Evolutionary conservation across 345 rosid genomes (phyloP), one percentile per base, ranked within the genome.

Genomic region (Sapria himalayana): DNA sequence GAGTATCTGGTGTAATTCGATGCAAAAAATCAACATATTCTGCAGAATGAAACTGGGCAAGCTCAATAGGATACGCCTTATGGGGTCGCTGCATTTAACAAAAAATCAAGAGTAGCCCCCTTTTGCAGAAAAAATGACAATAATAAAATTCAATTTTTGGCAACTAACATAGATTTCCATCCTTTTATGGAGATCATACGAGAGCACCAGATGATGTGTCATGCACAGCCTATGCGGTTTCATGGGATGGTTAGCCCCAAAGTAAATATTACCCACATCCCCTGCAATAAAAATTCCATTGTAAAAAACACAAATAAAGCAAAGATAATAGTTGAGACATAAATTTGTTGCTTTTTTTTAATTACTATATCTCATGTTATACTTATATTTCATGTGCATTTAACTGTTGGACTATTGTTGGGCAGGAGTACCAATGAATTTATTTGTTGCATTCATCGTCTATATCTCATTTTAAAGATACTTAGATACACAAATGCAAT

Each of bases 211-310:
- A 70, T 91, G 99, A 57, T 84, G 99, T 1, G 95, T 84, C 95
- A 91, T 84, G 48, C 99, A 84, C 33, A 80, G 85, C 56, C 99
- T 62, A 57, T 91, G 95, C 1, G 95, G 99, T 50, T 84, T 80
- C 99, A 84, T 84, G 1, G 95, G 99, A 65, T 89, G 99, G 54
- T 91, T 75, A 0, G 95, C 93, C 9, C 95, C 93, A 64, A 91
- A 91, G 58, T 77, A 91, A 14, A 91, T 95, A 8, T 59, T 77
- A 17, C 95, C 99, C 46, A 74, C 99, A 35, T 91, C 93, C 41
- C 99, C 95, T 91, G 74, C 60, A 34, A 63, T 3, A 51, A 12
- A 9, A 2, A n/a, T 3, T 14, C 27, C n/a, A n/a, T n/a, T n/a
- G n/a, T n/a, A n/a, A n/a, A 3, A 14, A 27, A 36, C 21, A 27